phyloP scores from a whole-genome alignment of 768 basidiomycete genomes.

The Chalciporus chontae region DNA sequence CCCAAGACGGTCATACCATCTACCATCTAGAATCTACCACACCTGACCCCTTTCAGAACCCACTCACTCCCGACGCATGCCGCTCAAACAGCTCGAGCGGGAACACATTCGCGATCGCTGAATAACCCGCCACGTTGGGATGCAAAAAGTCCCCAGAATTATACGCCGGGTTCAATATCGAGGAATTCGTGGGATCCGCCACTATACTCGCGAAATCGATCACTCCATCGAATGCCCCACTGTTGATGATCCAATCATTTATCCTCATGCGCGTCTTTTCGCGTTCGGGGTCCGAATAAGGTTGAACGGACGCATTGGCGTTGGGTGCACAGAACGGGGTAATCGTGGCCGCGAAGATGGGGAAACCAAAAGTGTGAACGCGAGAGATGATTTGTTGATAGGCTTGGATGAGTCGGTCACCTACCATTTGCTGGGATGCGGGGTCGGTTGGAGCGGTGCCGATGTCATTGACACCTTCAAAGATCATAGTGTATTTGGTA shows the following conservation, averaged over 20 bases:
- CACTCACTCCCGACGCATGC: neutral
- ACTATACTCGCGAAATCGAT: conserved; percentile 9
- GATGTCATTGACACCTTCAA: conserved; percentile 11
- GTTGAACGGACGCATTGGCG: neutral
- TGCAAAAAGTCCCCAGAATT: conserved; percentile 1
- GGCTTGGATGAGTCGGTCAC: conserved; percentile 7
- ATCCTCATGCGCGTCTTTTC: conserved; percentile 2
- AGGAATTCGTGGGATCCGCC: conserved; percentile 6
- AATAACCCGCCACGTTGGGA: conserved; percentile 6
- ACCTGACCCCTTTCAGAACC: no score
- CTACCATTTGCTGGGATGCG: neutral
- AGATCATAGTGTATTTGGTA: conserved; percentile 7
- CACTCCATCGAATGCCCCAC: conserved; percentile 1
- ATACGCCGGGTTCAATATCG: neutral
- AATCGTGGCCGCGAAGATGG: conserved; percentile 7
- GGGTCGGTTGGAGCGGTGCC: neutral
- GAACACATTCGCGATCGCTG: neutral
- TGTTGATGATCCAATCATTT: conserved; percentile 1
- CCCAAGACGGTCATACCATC: neutral
- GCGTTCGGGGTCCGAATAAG: neutral
- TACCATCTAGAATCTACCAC: neutral
- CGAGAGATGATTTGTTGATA: neutral
- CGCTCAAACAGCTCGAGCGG: neutral
- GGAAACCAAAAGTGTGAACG: neutral
- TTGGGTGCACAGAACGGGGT: neutral